Conservation (phyloP, 805 yeast species). For the Yarrowia sp. region DNA sequence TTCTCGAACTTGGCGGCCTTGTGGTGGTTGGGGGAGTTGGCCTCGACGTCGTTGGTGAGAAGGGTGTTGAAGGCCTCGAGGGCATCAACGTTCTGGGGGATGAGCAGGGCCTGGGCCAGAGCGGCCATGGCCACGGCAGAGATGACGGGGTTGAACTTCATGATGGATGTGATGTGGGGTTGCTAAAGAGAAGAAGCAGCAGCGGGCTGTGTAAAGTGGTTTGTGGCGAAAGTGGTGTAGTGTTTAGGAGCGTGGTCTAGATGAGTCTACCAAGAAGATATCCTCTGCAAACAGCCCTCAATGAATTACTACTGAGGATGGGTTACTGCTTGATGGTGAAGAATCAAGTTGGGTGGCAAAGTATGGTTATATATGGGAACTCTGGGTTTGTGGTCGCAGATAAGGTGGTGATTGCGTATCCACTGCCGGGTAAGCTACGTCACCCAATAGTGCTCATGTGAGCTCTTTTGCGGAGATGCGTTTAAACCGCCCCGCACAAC, state of each 20-base stretch:
- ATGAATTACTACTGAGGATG: conserved; percentile 7
- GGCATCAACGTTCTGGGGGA: conserved; percentile 60
- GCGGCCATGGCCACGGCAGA: conserved; percentile 47
- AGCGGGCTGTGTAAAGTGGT: conserved; percentile 21
- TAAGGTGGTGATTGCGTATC: conserved; percentile 37
- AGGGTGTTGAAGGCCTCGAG: conserved; percentile 51
- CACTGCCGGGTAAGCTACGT: conserved; percentile 35
- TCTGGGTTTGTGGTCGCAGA: conserved; percentile 24
- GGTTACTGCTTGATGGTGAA: conserved; percentile 34
- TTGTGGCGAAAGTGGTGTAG: conserved; percentile 18
- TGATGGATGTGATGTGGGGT: conserved; percentile 36
- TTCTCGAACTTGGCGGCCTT: conserved; percentile 39
- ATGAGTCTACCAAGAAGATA: conserved; percentile 28
- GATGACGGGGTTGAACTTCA: conserved; percentile 44
- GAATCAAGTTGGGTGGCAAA: conserved; percentile 29
- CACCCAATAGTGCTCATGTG: conserved; percentile 35
- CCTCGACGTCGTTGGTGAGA: conserved; percentile 38
- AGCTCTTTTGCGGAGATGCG: conserved; percentile 36
- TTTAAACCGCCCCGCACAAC: conserved; percentile 5
- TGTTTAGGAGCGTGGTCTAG: conserved; percentile 12
- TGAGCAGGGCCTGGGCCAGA: conserved; percentile 62
- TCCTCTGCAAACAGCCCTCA: conserved; percentile 38
- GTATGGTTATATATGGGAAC: conserved; percentile 29
- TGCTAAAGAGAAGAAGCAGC: conserved; percentile 17
- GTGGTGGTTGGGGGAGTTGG: conserved; percentile 43